Evolutionary conservation across 306 rosid genomes (phyloP).

Genomic region (Ammopiptanthus mongolicus): DNA sequence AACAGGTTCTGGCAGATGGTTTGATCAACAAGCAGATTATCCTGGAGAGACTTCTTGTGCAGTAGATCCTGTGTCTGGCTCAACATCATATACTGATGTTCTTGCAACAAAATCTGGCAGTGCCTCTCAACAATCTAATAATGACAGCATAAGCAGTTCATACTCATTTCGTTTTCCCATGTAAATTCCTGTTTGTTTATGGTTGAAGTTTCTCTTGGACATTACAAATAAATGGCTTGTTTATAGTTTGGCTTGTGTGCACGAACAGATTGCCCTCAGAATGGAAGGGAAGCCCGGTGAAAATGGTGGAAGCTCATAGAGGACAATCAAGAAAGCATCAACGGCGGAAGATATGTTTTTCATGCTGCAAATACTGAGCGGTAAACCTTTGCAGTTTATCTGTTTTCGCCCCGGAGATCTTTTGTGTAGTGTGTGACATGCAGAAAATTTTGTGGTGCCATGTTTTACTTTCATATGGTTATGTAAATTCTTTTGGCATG

Average conservation of each 20-base stretch:
- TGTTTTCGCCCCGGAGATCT: not conserved
- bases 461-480: not conserved
- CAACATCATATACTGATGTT: not conserved
- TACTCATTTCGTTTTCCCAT: constrained; percentile 74
- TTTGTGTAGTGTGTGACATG: not conserved
- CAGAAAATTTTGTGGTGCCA: not conserved
- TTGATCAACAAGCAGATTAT: constrained; percentile 6
- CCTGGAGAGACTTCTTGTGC: constrained; percentile 17
- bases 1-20: constrained; percentile 10
- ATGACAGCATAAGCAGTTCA: constrained; percentile 63
- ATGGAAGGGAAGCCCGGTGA: constrained; percentile 63
- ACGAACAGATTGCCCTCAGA: constrained; percentile 38
- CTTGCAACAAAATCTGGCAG: constrained; percentile 24
- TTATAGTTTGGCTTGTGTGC: not conserved
- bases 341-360: constrained; percentile 26
- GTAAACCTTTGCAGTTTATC: not conserved
- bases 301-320: too few species aligned
- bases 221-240: not conserved
- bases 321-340: constrained; percentile 5
- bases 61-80: constrained; percentile 9
- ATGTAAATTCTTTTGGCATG: too few species aligned
- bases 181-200: constrained; percentile 34
- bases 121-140: constrained; percentile 40
- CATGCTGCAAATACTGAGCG: constrained; percentile 41
- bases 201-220: not conserved